Conservation (phyloP, 805 yeast species). For the Wickerhamomyces mucosus region DNA sequence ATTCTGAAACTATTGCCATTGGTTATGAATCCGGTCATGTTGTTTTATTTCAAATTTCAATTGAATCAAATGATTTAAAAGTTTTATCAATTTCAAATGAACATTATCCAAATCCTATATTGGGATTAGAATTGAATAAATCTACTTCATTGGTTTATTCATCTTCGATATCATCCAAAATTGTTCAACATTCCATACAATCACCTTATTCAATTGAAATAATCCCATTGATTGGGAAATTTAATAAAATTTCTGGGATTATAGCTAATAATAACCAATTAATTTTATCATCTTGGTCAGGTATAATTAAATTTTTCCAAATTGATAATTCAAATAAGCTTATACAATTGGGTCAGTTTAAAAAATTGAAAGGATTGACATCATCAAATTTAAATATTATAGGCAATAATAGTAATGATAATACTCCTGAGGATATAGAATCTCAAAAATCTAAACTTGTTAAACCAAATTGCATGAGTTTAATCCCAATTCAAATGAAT, state of each 20-base stretch:
- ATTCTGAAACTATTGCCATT: constrained; percentile 25
- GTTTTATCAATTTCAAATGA: constrained; percentile 12
- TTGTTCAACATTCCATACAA: constrained; percentile 27
- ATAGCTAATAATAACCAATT: constrained; percentile 14
- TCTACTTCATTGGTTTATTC: constrained; percentile 23
- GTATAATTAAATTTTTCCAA: constrained; percentile 26
- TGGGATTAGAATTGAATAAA: constrained; percentile 29
- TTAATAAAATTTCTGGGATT: constrained; percentile 29
- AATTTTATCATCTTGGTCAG: constrained; percentile 46
- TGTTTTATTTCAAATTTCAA: constrained; percentile 20
- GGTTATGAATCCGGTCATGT: constrained; percentile 76
- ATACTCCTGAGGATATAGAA: constrained; percentile 13
- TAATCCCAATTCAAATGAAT: constrained; percentile 2
- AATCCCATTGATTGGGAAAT: too few species aligned
- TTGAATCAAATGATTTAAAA: constrained; percentile 1
- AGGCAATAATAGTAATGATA: constrained; percentile 22
- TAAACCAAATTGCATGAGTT: constrained; percentile 22
- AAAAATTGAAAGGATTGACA: constrained; percentile 18
- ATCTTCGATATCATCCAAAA: constrained; percentile 39
- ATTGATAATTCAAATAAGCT: constrained; percentile 7
- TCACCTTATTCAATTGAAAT: too few species aligned
- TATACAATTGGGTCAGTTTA: constrained; percentile 12
- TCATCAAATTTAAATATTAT: constrained; percentile 18
- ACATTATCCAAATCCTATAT: constrained; percentile 48
- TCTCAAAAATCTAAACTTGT: constrained; percentile 17